phyloP scores from a whole-genome alignment of 2,329 filamentous ascomycete genomes.

The Ophiostoma sp. region DNA sequence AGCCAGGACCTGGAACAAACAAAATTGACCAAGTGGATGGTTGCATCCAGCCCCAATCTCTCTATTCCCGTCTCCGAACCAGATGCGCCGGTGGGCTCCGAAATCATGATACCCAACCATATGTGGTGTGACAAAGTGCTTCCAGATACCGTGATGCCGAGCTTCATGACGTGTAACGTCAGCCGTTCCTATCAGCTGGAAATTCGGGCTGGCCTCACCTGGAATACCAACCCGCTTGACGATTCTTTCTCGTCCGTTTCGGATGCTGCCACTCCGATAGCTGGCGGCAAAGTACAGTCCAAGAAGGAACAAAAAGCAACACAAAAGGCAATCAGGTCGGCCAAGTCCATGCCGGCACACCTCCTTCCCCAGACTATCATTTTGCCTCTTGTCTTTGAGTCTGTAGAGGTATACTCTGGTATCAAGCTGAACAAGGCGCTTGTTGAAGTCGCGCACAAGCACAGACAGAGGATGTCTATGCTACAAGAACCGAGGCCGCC shows the following conservation, averaged over 20 bases:
- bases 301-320: slow-evolving; percentile 24
- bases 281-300: neutral
- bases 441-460: slow-evolving; percentile 52
- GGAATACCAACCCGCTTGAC: slow-evolving; percentile 51
- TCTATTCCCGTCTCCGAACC: slow-evolving; percentile 61
- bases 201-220: slow-evolving; percentile 69
- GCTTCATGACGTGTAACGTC: slow-evolving; percentile 85
- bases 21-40: slow-evolving; percentile 69
- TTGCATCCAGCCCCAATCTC: slow-evolving; percentile 67
- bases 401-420: slow-evolving; percentile 76
- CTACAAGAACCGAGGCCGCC: slow-evolving; percentile 16
- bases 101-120: slow-evolving; percentile 62
- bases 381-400: slow-evolving; percentile 69
- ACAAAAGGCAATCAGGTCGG: slow-evolving; percentile 36
- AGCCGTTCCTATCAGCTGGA: slow-evolving; percentile 77
- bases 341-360: slow-evolving; percentile 29
- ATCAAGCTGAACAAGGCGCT: slow-evolving; percentile 75
- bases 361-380: slow-evolving; percentile 62
- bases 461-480: slow-evolving; percentile 19
- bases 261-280: neutral
- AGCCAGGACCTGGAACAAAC: slow-evolving; percentile 68
- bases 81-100: slow-evolving; percentile 54
- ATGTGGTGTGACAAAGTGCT: slow-evolving; percentile 69
- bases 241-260: neutral
- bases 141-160: slow-evolving; percentile 80